These are phyloP conservation scores for Xylariaceae sp. DNA, from an alignment of 2,329 filamentous ascomycete genomes.

Conservation along the genomic window DNA sequence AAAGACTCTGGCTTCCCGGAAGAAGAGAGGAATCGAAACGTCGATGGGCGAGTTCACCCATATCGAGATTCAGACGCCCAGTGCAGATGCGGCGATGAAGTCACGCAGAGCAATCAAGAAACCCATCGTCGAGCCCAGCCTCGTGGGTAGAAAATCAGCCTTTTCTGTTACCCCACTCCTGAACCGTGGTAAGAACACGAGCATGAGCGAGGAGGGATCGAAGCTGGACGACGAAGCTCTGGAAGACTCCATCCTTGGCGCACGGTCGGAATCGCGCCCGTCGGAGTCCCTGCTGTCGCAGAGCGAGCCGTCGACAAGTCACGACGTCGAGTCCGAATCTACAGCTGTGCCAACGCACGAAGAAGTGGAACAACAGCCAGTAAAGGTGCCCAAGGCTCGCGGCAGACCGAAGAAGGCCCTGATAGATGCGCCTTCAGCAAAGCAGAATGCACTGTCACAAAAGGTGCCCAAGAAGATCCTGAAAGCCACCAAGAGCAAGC, in stretches of 20 bases:
- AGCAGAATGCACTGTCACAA: slow-evolving; percentile 37
- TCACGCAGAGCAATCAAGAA: slow-evolving; percentile 47
- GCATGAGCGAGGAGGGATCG: slow-evolving; percentile 41
- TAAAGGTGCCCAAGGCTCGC: slow-evolving; percentile 34
- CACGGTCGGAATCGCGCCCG: too few species aligned
- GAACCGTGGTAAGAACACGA: slow-evolving; percentile 61
- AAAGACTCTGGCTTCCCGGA: slow-evolving; percentile 37
- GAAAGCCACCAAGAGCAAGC: slow-evolving; percentile 32
- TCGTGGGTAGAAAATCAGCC: slow-evolving; percentile 77
- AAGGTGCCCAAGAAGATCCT: slow-evolving; percentile 25
- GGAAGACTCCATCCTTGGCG: slow-evolving; percentile 23
- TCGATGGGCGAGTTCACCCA: slow-evolving; percentile 39
- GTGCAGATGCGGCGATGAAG: slow-evolving; percentile 31
- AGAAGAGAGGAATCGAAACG: slow-evolving; percentile 42
- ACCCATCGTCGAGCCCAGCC: slow-evolving; percentile 49
- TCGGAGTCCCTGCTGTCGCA: not conserved
- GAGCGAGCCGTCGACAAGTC: slow-evolving; percentile 12
- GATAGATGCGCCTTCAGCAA: slow-evolving; percentile 40
- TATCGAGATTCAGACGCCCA: slow-evolving; percentile 43
- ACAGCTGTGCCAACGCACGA: slow-evolving; percentile 17
- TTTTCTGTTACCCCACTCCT: slow-evolving; percentile 95
- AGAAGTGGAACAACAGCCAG: slow-evolving; percentile 26
- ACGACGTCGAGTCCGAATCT: slow-evolving; percentile 13
- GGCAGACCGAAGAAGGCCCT: slow-evolving; percentile 44
- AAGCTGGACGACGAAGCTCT: slow-evolving; percentile 24